A percentile compares a stretch with the other conserved stretches of the same genome.
phyloP scores from a whole-genome alignment of 441 rosid genomes.

The Populus hybrid region DNA sequence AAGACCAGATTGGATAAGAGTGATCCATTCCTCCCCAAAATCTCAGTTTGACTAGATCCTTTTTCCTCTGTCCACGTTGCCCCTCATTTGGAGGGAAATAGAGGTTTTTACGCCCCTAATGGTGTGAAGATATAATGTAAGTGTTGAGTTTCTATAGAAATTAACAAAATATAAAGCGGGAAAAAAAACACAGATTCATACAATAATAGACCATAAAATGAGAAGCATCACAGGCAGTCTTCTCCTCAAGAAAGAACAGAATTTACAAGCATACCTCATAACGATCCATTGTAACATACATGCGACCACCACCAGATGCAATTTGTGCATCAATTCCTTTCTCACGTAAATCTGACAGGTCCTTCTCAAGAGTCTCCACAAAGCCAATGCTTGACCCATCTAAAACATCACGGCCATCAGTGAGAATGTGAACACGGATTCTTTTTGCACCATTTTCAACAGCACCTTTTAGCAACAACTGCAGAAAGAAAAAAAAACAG shows the following conservation, averaged over 20 bases:
- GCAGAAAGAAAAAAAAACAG: conserved; percentile 8
- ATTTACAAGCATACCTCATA: conserved; percentile 63
- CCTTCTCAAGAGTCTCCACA: conserved; percentile 82
- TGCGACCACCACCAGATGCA: conserved; percentile 99
- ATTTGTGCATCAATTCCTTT: conserved; percentile 85
- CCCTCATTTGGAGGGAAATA: not conserved
- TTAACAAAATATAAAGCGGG: not conserved
- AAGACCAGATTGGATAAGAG: not conserved
- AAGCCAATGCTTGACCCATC: conserved; percentile 90
- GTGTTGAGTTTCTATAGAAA: not conserved
- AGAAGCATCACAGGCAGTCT: not conserved
- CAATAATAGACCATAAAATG: not conserved
- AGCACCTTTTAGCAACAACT: conserved; percentile 83
- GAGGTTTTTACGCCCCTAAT: not conserved
- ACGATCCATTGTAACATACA: conserved; percentile 97
- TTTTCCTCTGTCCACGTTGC: not conserved
- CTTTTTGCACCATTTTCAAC: conserved; percentile 81
- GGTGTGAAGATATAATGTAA: not conserved
- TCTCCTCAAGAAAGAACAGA: not conserved
- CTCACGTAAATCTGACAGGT: conserved; percentile 49
- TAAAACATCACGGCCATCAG: conserved; percentile 98
- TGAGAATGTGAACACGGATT: conserved; percentile 88
- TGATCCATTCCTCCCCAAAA: not conserved
- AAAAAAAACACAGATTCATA: not conserved
- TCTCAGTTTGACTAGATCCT: not conserved